Evolutionary conservation across 2,329 filamentous ascomycete species (phyloP).

Genomic region (Madurella mycetomatis): DNA sequence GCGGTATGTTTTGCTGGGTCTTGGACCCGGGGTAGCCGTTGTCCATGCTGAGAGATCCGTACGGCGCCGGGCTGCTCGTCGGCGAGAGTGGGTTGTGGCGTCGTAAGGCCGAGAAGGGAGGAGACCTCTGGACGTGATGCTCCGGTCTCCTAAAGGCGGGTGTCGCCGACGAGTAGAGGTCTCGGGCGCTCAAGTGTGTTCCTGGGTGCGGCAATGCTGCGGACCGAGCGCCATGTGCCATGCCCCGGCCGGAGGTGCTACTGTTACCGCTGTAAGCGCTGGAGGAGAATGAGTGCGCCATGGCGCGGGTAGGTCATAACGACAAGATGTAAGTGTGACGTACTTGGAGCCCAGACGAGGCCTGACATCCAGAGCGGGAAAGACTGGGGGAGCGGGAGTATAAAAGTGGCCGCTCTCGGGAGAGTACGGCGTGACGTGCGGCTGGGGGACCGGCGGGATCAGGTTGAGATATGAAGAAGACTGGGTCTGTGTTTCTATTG

Average conservation of each 20-base stretch:
- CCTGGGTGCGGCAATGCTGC: slow-evolving; percentile 49
- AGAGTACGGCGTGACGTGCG: slow-evolving; percentile 45
- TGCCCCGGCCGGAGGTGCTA: slow-evolving; percentile 49
- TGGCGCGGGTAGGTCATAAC: slow-evolving; percentile 19
- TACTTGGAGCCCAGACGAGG: slow-evolving; percentile 53
- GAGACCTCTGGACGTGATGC: slow-evolving; percentile 45
- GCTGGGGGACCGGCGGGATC: slow-evolving; percentile 42
- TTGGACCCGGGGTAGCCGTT: slow-evolving; percentile 37
- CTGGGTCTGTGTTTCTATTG: slow-evolving; percentile 49
- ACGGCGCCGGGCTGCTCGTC: slow-evolving; percentile 47
- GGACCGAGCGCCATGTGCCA: slow-evolving; percentile 54
- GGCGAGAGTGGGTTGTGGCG: slow-evolving; percentile 49
- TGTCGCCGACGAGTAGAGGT: slow-evolving; percentile 49
- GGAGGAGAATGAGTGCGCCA: slow-evolving; percentile 20
- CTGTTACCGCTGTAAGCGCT: slow-evolving; percentile 39
- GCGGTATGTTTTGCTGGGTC: slow-evolving; percentile 46
- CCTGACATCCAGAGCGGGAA: slow-evolving; percentile 49
- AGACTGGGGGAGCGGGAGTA: slow-evolving; percentile 40
- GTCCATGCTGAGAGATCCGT: slow-evolving; percentile 48
- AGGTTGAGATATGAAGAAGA: slow-evolving; percentile 48
- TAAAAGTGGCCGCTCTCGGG: slow-evolving; percentile 49
- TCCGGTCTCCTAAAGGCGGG: slow-evolving; percentile 47
- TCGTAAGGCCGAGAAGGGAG: slow-evolving; percentile 45
- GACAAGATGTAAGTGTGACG: slow-evolving; percentile 31
- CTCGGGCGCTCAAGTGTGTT: slow-evolving; percentile 46